Percentiles rank a stretch among this genome's conserved stretches.
These are phyloP conservation scores for Trichosanthes cucumerina DNA, from an alignment of 306 rosid species.

Conservation along the genomic window DNA sequence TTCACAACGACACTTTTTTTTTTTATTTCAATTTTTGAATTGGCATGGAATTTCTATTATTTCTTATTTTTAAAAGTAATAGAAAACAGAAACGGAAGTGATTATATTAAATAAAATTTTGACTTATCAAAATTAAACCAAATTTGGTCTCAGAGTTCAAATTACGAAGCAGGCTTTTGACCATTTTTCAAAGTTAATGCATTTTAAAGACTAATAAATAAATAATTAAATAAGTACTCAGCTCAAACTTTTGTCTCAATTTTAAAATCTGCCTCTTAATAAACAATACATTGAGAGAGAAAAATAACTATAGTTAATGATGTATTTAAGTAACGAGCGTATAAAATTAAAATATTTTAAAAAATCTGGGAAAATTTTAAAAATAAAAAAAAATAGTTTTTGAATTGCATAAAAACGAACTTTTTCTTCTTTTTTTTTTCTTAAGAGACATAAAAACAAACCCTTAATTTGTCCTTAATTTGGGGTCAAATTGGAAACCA, in stretches of 20 bases:
- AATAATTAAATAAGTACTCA: no score
- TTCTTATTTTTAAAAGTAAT: neutral
- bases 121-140: neutral
- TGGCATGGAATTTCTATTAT: neutral
- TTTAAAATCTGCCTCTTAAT: no score
- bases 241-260: neutral
- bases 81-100: neutral
- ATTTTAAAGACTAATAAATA: neutral
- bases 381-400: neutral
- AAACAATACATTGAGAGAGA: no score
- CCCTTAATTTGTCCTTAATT: no score
- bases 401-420: neutral
- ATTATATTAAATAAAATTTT: neutral
- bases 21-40: neutral
- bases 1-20: neutral
- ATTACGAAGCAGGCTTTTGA: neutral
- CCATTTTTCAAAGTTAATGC: neutral
- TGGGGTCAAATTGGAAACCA: neutral
- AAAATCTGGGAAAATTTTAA: no score
- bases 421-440: no score
- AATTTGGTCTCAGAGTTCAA: neutral
- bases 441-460: no score
- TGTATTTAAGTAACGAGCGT: no score
- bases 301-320: neutral
- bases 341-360: no score